Evolutionary conservation across 768 basidiomycete genomes (phyloP), one percentile per base, ranked within the genome.

Genomic region (Lactarius akahatsu): DNA sequence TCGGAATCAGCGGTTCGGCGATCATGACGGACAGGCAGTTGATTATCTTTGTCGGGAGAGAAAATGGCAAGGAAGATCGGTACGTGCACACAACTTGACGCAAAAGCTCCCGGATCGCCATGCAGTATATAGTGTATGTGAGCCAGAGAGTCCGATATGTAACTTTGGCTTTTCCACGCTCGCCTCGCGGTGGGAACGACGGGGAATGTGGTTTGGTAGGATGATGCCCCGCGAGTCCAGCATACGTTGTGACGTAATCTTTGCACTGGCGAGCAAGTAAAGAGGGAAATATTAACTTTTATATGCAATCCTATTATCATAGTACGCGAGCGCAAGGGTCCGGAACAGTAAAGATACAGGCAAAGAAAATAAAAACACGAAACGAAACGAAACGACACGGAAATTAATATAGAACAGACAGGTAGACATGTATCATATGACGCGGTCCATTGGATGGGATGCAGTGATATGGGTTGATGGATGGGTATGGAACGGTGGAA

Each of bases 151-250:
- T 47, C 9, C n/a, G 20, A 47, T 52, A 52, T 15, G 6, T 6
- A 15, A 52, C 23, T 26, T 52, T 52, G 50, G 50, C 50, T 52
- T 26, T 52, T 52, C 23, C 23, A 26, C 50, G 50, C 50, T 52
- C 23, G 50, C 50, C 50, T 52, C 50, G 50, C 50, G 50, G 50
- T 52, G 23, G 50, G 23, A 26, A 52, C 50, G 50, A 52, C 50
- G 23, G 47, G 47, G 26, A 52, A 26, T 52, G 13, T 26, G 2
- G 50, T 26, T 23, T 15, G 26, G 26, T 52, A 23, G 50, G 47
- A 26, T 15, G 50, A 15, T 52, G 50, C 50, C 50, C 50, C 50
- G 26, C 50, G 50, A 52, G 50, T 15, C 50, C 50, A 28, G 15
- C 50, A 52, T 28, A 41, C 10, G 20, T 20, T 23, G 45, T 47